Base-by-base conservation (phyloP, 1,284 basidiomycete genomes). In the Meira miltonrushii region DNA sequence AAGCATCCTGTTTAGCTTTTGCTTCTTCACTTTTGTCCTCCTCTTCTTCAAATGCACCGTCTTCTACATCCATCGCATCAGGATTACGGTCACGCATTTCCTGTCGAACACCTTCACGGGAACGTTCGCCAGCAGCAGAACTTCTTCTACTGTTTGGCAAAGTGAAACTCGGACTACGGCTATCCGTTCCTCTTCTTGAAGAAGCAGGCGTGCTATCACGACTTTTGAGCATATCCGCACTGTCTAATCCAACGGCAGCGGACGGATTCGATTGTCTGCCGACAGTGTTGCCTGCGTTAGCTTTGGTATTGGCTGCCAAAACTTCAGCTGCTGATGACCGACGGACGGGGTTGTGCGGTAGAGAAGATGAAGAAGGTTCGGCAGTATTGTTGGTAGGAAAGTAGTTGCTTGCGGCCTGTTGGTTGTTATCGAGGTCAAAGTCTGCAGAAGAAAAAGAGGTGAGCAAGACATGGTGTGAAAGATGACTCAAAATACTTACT, bases 1-100 rank as follows among this genome's bases (percentile, higher is more conserved):
- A 78, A 0, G 64, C 74, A 12, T 68, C 67, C 25, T 74, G 71
- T 50, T 72, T 69, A 53, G 67, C 70, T 61, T 69, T 61, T 2
- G 66, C 67, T 64, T 33, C 21, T 25, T n/a, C 12, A 23, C 54
- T n/a, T 39, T 12, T 55, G 38, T n/a, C 72, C 25, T 64, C 62
- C 15, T 64, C 68, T 2, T 57, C 51, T 39, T 57, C 54, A 38
- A 41, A 28, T 13, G 52, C 39, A 28, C 41, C 55, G n/a, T 62
- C 59, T 21, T 56, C 58, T 2, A 66, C 66, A 59, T 66, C 61
- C 46, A 48, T 49, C 25, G 49, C 57, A 44, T 48, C 54, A 33
- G 28, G 8, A 47, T 47, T 39, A 7, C 59, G 33, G 10, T 65
- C 63, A 40, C 64, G 55, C n/a, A 59, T 62, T 44, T 70, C 65